Conservation (phyloP, 2,329 filamentous ascomycete species). For the Calonectria ilicicola region DNA sequence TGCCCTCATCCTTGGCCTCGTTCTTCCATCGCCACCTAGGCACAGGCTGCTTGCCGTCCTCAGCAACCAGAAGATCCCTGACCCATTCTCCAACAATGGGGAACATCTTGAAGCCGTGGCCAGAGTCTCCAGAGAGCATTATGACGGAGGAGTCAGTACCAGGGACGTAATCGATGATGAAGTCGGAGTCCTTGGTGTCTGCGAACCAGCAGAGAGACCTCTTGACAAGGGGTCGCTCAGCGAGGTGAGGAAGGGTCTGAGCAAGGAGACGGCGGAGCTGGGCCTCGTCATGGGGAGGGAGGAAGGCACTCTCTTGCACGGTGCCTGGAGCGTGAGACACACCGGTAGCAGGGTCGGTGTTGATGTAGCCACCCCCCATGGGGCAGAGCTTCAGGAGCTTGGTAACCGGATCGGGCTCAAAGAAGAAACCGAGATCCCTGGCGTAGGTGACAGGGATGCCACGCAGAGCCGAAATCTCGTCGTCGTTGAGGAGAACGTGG, state of each 20-base stretch:
- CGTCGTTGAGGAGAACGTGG: conserved; percentile 67
- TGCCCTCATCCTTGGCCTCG: conserved; percentile 25
- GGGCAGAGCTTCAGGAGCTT: conserved; percentile 71
- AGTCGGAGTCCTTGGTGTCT: conserved; percentile 71
- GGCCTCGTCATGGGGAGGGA: conserved; percentile 65
- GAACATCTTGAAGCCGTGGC: conserved; percentile 74
- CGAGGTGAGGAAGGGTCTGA: conserved; percentile 64
- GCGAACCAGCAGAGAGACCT: conserved; percentile 73
- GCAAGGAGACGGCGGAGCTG: conserved; percentile 62
- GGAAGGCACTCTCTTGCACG: conserved; percentile 55
- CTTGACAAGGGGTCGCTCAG: conserved; percentile 66
- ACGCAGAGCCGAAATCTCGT: conserved; percentile 64
- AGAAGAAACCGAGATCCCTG: conserved; percentile 73
- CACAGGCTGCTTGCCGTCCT: conserved; percentile 53
- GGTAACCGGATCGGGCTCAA: conserved; percentile 71
- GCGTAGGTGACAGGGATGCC: conserved; percentile 72
- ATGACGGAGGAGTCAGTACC: conserved; percentile 58
- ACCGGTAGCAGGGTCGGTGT: conserved; percentile 48
- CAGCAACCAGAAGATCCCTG: conserved; percentile 56
- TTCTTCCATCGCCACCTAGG: conserved; percentile 66
- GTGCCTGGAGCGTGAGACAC: conserved; percentile 52
- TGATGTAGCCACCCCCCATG: conserved; percentile 68
- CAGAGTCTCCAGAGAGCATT: conserved; percentile 68
- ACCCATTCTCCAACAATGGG: conserved; percentile 70
- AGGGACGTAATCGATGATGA: conserved; percentile 70